A percentile compares a stretch with the other conserved stretches of the same genome.
Evolutionary conservation across 2,329 filamentous ascomycete species (phyloP).

Genomic region (Trichoderma arundinaceum): DNA sequence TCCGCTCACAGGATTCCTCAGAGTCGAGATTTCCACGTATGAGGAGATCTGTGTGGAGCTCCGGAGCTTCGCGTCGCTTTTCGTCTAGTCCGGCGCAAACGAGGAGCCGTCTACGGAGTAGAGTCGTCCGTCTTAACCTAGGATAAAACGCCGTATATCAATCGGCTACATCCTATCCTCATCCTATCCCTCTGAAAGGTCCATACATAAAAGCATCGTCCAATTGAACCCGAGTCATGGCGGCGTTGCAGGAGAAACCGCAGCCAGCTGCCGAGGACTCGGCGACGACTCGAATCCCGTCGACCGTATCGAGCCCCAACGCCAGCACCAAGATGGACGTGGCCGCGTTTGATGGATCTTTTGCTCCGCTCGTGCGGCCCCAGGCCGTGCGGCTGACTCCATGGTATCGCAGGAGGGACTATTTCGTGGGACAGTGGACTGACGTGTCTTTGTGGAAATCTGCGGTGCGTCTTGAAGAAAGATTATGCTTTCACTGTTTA

Average conservation of each 20-base stretch:
- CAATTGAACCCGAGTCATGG: neutral
- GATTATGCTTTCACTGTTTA: too few species aligned
- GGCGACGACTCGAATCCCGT: neutral
- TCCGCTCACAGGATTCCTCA: neutral
- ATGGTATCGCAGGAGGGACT: slow-evolving; percentile 39
- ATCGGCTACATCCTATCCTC: neutral
- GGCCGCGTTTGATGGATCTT: slow-evolving; percentile 36
- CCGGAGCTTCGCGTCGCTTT: neutral
- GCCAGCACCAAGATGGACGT: slow-evolving; percentile 17
- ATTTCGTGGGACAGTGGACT: slow-evolving; percentile 39
- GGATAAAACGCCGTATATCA: neutral
- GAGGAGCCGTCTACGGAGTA: neutral
- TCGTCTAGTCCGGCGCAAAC: neutral
- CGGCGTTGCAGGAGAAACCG: slow-evolving; percentile 8
- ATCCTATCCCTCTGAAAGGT: neutral
- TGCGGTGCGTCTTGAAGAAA: slow-evolving; percentile 33
- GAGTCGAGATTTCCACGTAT: neutral
- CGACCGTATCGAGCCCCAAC: neutral
- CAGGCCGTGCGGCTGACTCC: slow-evolving; percentile 29
- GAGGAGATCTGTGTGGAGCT: neutral
- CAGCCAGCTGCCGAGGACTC: neutral
- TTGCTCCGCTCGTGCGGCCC: slow-evolving; percentile 35
- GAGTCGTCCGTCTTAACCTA: neutral
- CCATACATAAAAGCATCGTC: neutral
- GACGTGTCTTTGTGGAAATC: slow-evolving; percentile 39